Evolutionary conservation across 768 basidiomycete genomes (phyloP), one percentile per base, ranked within the genome.

Genomic region (Hericium coralloides): DNA sequence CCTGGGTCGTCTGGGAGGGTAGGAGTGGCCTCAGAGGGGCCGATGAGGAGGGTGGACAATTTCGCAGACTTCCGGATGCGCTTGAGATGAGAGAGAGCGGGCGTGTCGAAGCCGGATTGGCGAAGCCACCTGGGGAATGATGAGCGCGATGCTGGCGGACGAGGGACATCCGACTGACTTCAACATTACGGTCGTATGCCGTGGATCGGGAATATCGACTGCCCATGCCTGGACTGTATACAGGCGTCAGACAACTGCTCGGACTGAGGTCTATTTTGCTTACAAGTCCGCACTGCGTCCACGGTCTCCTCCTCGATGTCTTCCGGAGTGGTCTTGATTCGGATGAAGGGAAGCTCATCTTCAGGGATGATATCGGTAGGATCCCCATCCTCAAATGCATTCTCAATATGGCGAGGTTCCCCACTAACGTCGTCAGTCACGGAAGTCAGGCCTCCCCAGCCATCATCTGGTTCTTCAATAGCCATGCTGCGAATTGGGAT

Each of bases 11-110:
- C 59, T 0, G 87, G 88, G 14, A 85, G 73, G 3, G 60, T 20
- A 0, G 86, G 87, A 14, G 77, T 69, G 1, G 38, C 37, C 2
- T 67, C 64, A 7, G 63, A 71, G 25, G 73, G 70, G 51, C 66
- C 69, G 47, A 91, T 70, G n/a, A 90, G 78, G 57, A 89, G 76
- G 0, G 80, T 82, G 22, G 73, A 75, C 14, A 64, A 71, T 2
- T 59, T 55, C 15, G 66, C 72, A 55, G 73, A 70, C 66, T 83
- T 87, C 53, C 87, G 80, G 55, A 92, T 77, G 49, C 89, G 84
- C 69, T 90, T 92, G 59, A 92, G 80, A 65, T 92, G 90, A 0
- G 82, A 75, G 12, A 92, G 72, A 12, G 82, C 72, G 36, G 80
- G 75, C 2, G 73, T 76, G 54, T 90, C 87, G 20, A 89, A 72